Percentiles rank a stretch among this genome's conserved stretches.
Conservation (phyloP, 2,329 filamentous ascomycete genomes). For the Chaetomium sp. region DNA sequence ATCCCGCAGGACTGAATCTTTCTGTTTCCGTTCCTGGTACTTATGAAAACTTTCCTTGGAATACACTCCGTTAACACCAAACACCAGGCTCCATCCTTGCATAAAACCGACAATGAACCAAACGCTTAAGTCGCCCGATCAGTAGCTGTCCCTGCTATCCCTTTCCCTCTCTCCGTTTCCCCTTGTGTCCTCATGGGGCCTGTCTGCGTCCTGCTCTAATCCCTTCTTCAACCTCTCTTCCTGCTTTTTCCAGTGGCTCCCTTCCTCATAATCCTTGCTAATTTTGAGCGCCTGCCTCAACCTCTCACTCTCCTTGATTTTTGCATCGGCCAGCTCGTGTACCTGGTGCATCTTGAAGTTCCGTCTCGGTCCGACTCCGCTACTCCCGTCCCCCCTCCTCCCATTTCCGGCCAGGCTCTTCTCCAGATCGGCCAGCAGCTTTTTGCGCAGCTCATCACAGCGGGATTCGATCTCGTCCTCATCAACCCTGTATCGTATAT, state of each 20-base stretch:
- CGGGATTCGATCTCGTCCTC: constrained; percentile 86
- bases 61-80: background rate
- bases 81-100: background rate
- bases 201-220: constrained; percentile 34
- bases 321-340: constrained; percentile 91
- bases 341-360: constrained; percentile 87
- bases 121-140: background rate
- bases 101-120: background rate
- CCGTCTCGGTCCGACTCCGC: constrained; percentile 33
- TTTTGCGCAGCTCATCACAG: constrained; percentile 60
- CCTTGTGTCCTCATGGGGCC: constrained; percentile 4
- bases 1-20: no score
- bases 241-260: constrained; percentile 76
- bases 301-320: constrained; percentile 90
- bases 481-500: constrained; percentile 48
- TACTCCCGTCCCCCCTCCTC: constrained; percentile 21
- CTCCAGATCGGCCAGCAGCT: constrained; percentile 52
- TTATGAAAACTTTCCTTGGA: no score
- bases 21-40: no score
- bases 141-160: background rate
- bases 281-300: constrained; percentile 83
- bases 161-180: constrained; percentile 1
- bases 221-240: constrained; percentile 58
- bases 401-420: constrained; percentile 20
- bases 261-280: constrained; percentile 77